Evolutionary conservation across 106 monocot species (phyloP).

Genomic region (Allium fistulosum): DNA sequence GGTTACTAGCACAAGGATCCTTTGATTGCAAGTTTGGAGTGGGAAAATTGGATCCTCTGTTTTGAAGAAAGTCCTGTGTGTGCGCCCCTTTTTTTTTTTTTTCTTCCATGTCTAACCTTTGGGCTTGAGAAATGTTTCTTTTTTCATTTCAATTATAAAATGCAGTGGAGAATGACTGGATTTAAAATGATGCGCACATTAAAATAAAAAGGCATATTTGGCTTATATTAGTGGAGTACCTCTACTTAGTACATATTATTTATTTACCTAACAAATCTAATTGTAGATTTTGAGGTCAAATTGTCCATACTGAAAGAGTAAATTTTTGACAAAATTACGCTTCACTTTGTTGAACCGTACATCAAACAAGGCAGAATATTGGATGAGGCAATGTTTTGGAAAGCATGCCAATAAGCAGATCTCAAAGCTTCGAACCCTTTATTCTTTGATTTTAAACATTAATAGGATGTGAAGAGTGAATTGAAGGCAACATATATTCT

Average conservation of each 20-base stretch:
- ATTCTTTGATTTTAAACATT: no score
- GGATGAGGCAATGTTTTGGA: no score
- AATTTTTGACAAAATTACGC: not conserved
- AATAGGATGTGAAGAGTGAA: no score
- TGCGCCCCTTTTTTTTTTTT: not conserved
- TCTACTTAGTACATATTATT: no score
- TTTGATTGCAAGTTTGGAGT: slow-evolving; percentile 1
- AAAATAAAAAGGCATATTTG: not conserved
- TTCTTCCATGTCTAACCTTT: not conserved
- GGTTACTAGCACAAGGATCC: slow-evolving; percentile 4
- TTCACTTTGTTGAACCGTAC: no score
- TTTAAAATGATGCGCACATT: not conserved
- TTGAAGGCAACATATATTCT: no score
- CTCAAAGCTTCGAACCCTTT: no score
- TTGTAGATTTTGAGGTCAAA: no score
- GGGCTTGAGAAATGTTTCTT: not conserved
- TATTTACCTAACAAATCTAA: no score
- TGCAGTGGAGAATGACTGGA: not conserved
- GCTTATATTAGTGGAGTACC: not conserved
- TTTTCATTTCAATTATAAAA: no score
- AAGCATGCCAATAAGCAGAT: no score
- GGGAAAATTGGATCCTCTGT: not conserved
- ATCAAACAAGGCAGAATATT: no score
- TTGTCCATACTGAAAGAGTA: not conserved
- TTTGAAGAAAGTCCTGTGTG: not conserved